Base-by-base conservation (phyloP, 495 filamentous ascomycete genomes). In the Aspergillus heteromorphus region DNA sequence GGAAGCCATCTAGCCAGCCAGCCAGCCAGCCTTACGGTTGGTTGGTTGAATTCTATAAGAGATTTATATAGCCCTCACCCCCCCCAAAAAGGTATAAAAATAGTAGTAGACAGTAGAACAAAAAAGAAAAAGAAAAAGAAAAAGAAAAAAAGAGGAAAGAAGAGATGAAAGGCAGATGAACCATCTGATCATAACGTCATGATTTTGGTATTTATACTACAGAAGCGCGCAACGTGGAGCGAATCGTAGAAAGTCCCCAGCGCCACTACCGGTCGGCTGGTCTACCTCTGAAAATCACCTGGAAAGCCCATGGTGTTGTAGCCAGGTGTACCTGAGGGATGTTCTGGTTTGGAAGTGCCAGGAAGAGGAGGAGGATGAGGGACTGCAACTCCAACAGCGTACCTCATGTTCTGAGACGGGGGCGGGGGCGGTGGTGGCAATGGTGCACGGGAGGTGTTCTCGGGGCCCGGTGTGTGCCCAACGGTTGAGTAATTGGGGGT, bases 381-480 rank as follows among this genome's bases (percentile, higher is more conserved):
- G 7, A 27, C 23, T 27, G 23, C 23, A 27, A n/a, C 49, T 14
- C 48, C 41, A 13, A 43, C 38, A 14, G 52, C 0, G 9, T 53
- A 45, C 27, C 49, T 49, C 25, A 38, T 14, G 27, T 54, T 17
- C 29, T 53, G 56, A 17, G 60, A 40, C 7, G 23, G 3, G 3
- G 23, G 23, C 4, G 23, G 23, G 3, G 23, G 4, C 7, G 23
- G 7, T 27, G 23, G 23, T 27, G 23, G 23, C 23, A 7, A 7
- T 7, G 23, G 23, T 31, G 48, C 48, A 14, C 21, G 36, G 9
- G 48, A 40, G 29, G 51, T n/a, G 25, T 30, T 49, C 23, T 52
- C 54, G 10, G 57, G 40, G 10, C 38, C 48, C 20, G 61, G 45
- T 40, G 55, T 49, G 21, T 60, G 58, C n/a, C 43, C 42, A 36